phyloP scores from a whole-genome alignment of 306 rosid genomes.

The Argentina anserina region DNA sequence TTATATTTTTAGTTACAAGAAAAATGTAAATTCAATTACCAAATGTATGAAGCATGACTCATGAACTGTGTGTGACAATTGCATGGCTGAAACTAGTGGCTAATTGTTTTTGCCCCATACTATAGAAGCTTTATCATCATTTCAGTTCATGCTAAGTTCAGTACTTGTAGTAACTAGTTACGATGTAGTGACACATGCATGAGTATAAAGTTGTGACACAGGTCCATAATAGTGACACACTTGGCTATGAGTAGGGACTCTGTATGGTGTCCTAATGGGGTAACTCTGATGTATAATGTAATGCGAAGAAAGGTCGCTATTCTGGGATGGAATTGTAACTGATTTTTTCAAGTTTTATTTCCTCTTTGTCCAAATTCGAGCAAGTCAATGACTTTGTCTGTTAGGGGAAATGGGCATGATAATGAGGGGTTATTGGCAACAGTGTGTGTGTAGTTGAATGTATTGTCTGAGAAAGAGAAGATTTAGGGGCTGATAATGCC shows the following conservation, averaged over 20 bases:
- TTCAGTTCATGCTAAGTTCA: not conserved
- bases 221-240: not conserved
- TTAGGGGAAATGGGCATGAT: not conserved
- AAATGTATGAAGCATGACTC: not conserved
- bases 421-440: not conserved
- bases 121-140: not conserved
- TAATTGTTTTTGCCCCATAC: not conserved
- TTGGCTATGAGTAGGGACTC: not conserved
- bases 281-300: not conserved
- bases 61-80: not conserved
- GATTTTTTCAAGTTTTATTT: constrained; percentile 12
- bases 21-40: not conserved
- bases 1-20: not conserved
- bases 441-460: not conserved
- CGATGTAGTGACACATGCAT: not conserved
- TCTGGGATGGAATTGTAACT: not conserved
- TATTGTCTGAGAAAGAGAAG: not conserved
- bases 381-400: not conserved
- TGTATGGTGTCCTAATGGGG: not conserved
- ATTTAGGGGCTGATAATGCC: too few relatives aligned
- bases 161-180: not conserved
- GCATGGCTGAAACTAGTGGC: not conserved
- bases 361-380: not conserved
- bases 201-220: not conserved
- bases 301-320: not conserved